Evolutionary conservation across 75 land plant species (phyloP).

Genomic region (Ceratopteris richardii): DNA sequence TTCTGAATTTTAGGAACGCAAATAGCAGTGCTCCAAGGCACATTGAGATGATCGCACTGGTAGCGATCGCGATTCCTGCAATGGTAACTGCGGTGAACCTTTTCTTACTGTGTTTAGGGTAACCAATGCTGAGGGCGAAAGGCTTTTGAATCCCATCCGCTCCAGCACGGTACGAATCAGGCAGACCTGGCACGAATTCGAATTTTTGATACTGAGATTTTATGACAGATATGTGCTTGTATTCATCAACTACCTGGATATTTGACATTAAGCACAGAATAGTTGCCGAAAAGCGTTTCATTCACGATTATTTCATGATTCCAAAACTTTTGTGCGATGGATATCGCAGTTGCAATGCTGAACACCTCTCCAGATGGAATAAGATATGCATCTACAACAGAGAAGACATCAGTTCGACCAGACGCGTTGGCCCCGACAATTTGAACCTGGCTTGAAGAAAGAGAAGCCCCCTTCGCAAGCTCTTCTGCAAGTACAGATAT

Average conservation of each 20-base stretch:
- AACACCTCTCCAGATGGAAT: slow-evolving; percentile 48
- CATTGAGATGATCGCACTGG: slow-evolving; percentile 15
- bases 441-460: slow-evolving; percentile 64
- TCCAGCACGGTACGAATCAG: too few species aligned
- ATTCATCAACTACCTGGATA: slow-evolving; percentile 60
- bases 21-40: too few species aligned
- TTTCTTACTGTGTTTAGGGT: slow-evolving; percentile 15
- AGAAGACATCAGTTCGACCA: slow-evolving; percentile 39
- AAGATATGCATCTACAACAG: slow-evolving; percentile 50
- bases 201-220: too few species aligned
- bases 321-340: slow-evolving; percentile 59
- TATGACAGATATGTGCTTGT: too few species aligned
- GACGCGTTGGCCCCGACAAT: slow-evolving; percentile 77
- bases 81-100: slow-evolving; percentile 42
- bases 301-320: slow-evolving; percentile 44
- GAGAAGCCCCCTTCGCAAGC: slow-evolving; percentile 42
- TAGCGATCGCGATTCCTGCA: slow-evolving; percentile 46
- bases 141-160: slow-evolving; percentile 20
- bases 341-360: slow-evolving; percentile 40
- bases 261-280: slow-evolving; percentile 49
- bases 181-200: too few species aligned
- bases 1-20: too few species aligned
- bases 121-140: slow-evolving; percentile 40
- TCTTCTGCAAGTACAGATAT: slow-evolving; percentile 72
- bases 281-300: slow-evolving; percentile 51